Percentiles rank a stretch among this genome's conserved stretches.
phyloP scores from a whole-genome alignment of 257 asterid genomes.

The Plantago major region DNA sequence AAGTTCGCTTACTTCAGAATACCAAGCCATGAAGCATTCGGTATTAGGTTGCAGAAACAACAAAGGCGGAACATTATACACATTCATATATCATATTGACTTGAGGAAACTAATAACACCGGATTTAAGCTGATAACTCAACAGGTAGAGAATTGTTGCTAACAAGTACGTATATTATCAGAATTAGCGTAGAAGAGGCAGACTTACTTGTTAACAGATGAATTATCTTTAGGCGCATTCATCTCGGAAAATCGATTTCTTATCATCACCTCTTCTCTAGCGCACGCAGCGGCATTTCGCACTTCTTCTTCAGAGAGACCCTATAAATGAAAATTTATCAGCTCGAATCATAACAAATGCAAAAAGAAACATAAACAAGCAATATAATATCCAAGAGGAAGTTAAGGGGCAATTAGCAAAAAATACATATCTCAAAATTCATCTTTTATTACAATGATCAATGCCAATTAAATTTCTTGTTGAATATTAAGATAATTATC shows the following conservation, averaged over 20 bases:
- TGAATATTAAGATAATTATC: neutral
- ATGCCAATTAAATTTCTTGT: neutral
- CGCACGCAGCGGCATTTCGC: constrained; percentile 95
- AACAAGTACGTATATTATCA: constrained; percentile 3
- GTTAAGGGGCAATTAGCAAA: neutral
- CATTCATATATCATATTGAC: constrained; percentile 6
- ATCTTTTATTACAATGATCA: constrained; percentile 3
- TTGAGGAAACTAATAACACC: constrained; percentile 5
- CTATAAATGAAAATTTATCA: constrained; percentile 34
- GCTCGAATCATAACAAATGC: constrained; percentile 16
- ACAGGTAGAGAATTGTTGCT: neutral
- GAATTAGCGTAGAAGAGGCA: constrained; percentile 23
- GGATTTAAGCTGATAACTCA: neutral
- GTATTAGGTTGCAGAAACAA: constrained; percentile 16
- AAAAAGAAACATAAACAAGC: neutral
- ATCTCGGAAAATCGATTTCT: constrained; percentile 96
- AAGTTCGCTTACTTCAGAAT: constrained; percentile 14
- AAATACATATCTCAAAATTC: neutral
- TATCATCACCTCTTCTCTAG: constrained; percentile 97
- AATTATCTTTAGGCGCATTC: constrained; percentile 90
- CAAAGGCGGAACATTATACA: constrained; percentile 12
- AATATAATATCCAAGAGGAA: no score
- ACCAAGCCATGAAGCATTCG: constrained; percentile 5
- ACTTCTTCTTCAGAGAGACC: constrained; percentile 99
- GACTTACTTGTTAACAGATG: constrained; percentile 82